phyloP scores from a whole-genome alignment of 2,329 filamentous ascomycete species.

The Elsinoe fawcettii region DNA sequence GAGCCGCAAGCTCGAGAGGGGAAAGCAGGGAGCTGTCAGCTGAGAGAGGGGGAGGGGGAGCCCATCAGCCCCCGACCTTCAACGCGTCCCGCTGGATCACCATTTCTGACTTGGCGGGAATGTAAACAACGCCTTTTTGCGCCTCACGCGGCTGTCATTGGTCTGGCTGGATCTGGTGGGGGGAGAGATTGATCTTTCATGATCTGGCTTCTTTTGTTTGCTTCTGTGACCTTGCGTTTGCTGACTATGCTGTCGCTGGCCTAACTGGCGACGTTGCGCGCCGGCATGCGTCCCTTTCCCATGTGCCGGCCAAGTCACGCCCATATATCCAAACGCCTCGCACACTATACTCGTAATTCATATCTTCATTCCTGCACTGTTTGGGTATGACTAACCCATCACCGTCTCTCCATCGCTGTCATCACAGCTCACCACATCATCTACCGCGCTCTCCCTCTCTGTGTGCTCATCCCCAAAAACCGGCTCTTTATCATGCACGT shows the following conservation, averaged over 20 bases:
- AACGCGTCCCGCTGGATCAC: slow-evolving; percentile 12
- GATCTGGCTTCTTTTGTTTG: neutral
- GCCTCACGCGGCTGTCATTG: neutral
- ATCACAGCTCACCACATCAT: slow-evolving; percentile 84
- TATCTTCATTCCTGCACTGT: neutral
- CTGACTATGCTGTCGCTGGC: too few species aligned
- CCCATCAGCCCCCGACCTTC: neutral
- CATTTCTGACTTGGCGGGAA: neutral
- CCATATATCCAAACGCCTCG: neutral
- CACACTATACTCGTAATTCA: neutral
- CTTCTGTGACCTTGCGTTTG: neutral
- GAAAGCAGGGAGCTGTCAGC: neutral
- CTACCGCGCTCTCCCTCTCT: slow-evolving; percentile 66
- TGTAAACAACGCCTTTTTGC: neutral
- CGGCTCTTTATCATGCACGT: slow-evolving; percentile 67
- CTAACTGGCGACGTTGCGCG: too few species aligned
- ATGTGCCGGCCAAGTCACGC: too few species aligned
- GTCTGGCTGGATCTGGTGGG: neutral
- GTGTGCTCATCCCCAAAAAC: slow-evolving; percentile 25
- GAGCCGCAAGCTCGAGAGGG: slow-evolving; percentile 7
- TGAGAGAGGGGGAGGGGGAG: neutral
- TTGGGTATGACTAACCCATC: neutral
- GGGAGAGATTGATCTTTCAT: neutral
- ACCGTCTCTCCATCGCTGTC: slow-evolving; percentile 43
- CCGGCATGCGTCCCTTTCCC: too few species aligned